phyloP scores from a whole-genome alignment of 1,284 basidiomycete genomes.

The Boletus sp. region DNA sequence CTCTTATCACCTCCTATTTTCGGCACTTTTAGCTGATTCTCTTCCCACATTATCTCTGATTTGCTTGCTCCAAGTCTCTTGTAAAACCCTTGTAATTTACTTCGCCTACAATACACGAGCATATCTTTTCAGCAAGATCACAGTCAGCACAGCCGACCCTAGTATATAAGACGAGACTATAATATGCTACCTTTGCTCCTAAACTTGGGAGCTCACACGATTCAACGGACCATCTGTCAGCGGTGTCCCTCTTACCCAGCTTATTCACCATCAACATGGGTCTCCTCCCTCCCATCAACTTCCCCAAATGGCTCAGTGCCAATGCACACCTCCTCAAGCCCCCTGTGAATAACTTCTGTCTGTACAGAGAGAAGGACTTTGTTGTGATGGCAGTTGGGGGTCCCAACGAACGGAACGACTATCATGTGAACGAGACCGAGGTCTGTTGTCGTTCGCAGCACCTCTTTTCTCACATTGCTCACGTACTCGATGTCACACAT shows the following conservation, averaged over 20 bases:
- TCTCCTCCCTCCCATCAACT: slow-evolving; percentile 73
- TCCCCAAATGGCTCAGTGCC: slow-evolving; percentile 81
- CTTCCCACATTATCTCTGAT: too few relatives aligned
- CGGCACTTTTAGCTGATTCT: too few relatives aligned
- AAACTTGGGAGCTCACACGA: background rate
- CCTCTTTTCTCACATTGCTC: background rate
- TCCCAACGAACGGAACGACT: slow-evolving; percentile 90
- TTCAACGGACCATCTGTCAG: background rate
- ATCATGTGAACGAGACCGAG: slow-evolving; percentile 93
- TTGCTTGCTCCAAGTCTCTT: too few relatives aligned
- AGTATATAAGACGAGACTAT: background rate
- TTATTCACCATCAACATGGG: slow-evolving; percentile 44
- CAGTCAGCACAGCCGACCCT: background rate
- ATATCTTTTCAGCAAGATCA: too few relatives aligned
- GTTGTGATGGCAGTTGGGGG: slow-evolving; percentile 92
- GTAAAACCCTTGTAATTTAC: too few relatives aligned
- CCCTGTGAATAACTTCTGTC: slow-evolving; percentile 88
- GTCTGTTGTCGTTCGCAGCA: slow-evolving; percentile 33
- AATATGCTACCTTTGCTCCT: too few relatives aligned
- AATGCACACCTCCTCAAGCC: slow-evolving; percentile 80
- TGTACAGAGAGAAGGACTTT: slow-evolving; percentile 84
- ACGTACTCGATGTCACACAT: background rate
- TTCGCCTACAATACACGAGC: too few relatives aligned
- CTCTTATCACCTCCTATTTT: too few relatives aligned
- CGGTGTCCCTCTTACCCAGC: too few relatives aligned